A percentile compares a stretch with the other conserved stretches of the same genome.
Conservation (phyloP, 1,139 yeast genomes). For the Yamadazyma blattariae region DNA sequence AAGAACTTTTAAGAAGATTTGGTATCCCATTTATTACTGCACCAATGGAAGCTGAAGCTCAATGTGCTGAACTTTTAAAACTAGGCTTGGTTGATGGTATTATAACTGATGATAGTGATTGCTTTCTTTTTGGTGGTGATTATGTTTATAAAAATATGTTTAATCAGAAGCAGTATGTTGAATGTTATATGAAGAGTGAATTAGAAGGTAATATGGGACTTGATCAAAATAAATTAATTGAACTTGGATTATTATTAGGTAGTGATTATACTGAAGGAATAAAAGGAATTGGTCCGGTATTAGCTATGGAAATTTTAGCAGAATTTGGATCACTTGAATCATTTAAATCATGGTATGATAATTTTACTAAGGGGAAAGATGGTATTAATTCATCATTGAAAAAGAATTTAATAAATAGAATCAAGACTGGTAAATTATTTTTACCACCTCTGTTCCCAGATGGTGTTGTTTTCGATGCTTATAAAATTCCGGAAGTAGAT, state of each 20-base stretch:
- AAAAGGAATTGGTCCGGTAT: constrained; percentile 89
- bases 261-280: constrained; percentile 94
- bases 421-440: constrained; percentile 60
- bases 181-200: constrained; percentile 66
- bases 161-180: constrained; percentile 89
- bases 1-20: constrained; percentile 77
- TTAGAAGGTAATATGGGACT: constrained; percentile 67
- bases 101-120: constrained; percentile 96
- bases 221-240: constrained; percentile 60
- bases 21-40: constrained; percentile 95
- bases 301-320: constrained; percentile 89
- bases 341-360: constrained; percentile 42
- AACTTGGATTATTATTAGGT: constrained; percentile 78
- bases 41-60: constrained; percentile 99
- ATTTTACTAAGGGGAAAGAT: constrained; percentile 19
- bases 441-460: constrained; percentile 73
- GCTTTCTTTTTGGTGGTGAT: constrained; percentile 89
- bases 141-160: constrained; percentile 89
- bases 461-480: constrained; percentile 65
- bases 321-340: constrained; percentile 56
- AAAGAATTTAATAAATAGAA: constrained; percentile 51
- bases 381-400: constrained; percentile 27
- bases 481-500: constrained; percentile 79
- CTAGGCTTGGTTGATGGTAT: constrained; percentile 87
- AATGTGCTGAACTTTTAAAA: constrained; percentile 75